These are phyloP conservation scores for Auriscalpium microsporum DNA, from an alignment of 768 basidiomycete genomes.

Conservation along the genomic window DNA sequence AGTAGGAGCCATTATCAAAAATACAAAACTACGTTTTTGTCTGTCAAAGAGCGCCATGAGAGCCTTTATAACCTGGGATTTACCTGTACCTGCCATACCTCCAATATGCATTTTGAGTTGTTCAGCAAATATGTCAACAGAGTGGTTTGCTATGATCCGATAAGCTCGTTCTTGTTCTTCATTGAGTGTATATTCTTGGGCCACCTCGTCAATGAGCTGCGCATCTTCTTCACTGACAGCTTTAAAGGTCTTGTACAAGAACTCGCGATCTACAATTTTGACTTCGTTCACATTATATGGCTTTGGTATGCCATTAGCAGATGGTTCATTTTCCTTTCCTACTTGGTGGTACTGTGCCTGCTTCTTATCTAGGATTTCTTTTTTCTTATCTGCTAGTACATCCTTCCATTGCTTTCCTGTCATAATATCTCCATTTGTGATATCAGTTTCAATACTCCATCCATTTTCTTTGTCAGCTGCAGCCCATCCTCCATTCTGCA, in stretches of 20 bases:
- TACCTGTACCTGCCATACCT: constrained; percentile 19
- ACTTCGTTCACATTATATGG: not conserved
- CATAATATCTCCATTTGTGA: no score
- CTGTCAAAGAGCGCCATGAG: constrained; percentile 7
- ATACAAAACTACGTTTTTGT: constrained; percentile 1
- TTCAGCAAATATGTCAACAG: not conserved
- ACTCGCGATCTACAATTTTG: not conserved
- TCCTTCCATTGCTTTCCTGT: no score
- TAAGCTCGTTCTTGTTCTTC: constrained; percentile 15
- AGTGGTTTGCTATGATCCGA: constrained; percentile 15
- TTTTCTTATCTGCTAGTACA: no score
- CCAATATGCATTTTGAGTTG: constrained; percentile 17
- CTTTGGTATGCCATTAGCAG: no score
- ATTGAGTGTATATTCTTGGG: constrained; percentile 5
- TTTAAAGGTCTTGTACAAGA: not conserved
- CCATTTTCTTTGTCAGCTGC: no score
- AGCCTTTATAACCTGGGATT: constrained; percentile 16
- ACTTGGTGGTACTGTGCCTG: no score
- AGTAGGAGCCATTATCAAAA: constrained; percentile 15
- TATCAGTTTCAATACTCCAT: no score
- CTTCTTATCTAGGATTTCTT: no score
- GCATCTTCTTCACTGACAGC: not conserved
- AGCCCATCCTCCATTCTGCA: no score
- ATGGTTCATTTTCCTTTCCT: no score
- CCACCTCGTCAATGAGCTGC: not conserved